Evolutionary conservation across 192 early-diverging fungal genomes (phyloP).

Genomic region (Coemansia biformis): DNA sequence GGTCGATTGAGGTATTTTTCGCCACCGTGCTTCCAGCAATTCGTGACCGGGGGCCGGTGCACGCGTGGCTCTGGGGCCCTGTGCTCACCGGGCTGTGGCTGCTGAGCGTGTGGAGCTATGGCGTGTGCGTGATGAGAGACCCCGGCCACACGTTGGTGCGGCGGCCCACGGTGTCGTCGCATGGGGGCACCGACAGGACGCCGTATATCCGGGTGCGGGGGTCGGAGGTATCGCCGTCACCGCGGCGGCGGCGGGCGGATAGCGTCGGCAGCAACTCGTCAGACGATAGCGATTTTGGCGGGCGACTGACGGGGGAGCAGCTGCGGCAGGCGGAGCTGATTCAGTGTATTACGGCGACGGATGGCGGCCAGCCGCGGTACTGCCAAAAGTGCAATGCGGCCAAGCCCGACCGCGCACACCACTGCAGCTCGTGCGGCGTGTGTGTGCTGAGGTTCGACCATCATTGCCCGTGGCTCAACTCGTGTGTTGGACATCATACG

Average conservation of each 20-base stretch:
- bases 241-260: conserved; percentile 15
- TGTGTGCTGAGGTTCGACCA: conserved; percentile 81
- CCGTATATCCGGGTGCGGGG: conserved; percentile 2
- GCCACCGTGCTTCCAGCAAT: conserved; percentile 22
- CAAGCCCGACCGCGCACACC: conserved; percentile 76
- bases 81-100: conserved; percentile 3
- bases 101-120: conserved; percentile 32
- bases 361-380: conserved; percentile 46
- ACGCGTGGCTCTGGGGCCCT: not conserved
- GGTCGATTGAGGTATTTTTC: conserved; percentile 28
- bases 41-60: conserved; percentile 1
- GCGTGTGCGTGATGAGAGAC: conserved; percentile 21
- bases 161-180: conserved; percentile 3
- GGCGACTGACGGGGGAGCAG: conserved; percentile 24
- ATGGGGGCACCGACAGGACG: conserved; percentile 9
- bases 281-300: conserved; percentile 3
- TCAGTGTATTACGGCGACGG: conserved; percentile 39
- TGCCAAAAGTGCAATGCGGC: conserved; percentile 55
- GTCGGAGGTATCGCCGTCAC: not conserved
- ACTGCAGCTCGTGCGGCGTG: conserved; percentile 67
- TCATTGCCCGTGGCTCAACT: conserved; percentile 77
- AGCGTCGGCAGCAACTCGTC: not conserved
- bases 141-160: conserved; percentile 21
- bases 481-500: conserved; percentile 72
- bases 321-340: conserved; percentile 28